phyloP scores from a whole-genome alignment of 169 alveolate genomes.

The Plasmodium malariae region DNA sequence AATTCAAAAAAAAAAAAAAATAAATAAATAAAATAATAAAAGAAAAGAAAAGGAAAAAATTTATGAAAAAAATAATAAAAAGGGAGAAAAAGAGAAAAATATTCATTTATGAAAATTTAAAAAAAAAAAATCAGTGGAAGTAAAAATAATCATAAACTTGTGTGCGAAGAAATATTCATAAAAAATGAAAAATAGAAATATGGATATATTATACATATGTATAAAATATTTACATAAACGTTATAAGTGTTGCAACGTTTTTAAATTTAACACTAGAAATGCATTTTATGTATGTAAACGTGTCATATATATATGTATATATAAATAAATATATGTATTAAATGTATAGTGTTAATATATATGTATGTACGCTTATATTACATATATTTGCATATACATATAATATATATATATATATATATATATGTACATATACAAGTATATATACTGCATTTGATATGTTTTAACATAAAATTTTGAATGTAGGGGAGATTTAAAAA shows the following conservation, averaged over 20 bases:
- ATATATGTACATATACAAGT: background rate
- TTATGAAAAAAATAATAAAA: conserved; percentile 1
- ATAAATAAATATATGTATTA: no score
- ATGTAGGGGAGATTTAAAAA: background rate
- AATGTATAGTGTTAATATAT: no score
- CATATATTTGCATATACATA: background rate
- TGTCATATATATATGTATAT: no score
- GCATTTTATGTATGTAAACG: no score
- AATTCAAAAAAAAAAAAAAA: no score
- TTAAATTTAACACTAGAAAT: no score
- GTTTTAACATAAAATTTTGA: background rate
- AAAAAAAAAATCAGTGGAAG: conserved; percentile 31
- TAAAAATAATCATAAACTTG: conserved; percentile 20
- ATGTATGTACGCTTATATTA: background rate
- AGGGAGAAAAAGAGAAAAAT: conserved; percentile 40
- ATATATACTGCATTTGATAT: no score
- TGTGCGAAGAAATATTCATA: conserved; percentile 23
- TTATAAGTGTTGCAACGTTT: no score
- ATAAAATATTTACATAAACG: conserved; percentile 21
- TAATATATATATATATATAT: background rate
- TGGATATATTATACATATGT: background rate
- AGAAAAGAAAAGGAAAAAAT: background rate
- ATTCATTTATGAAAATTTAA: conserved; percentile 7
- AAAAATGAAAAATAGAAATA: conserved; percentile 5
- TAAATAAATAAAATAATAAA: no score